phyloP scores from a whole-genome alignment of 2,329 filamentous ascomycete genomes.

The Neopestalotiopsis rosae region DNA sequence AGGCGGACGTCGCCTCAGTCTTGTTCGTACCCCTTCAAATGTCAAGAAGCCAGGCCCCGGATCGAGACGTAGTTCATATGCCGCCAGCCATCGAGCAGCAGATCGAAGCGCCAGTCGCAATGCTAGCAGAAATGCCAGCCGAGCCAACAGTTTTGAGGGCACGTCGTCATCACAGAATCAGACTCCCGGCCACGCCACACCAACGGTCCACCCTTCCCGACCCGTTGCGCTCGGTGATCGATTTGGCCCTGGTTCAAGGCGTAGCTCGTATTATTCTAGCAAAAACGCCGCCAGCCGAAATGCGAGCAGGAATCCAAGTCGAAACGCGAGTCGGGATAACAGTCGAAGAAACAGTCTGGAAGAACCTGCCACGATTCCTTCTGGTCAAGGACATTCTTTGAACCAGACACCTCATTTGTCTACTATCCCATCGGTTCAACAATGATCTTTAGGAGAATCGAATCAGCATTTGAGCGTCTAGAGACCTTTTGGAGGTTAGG shows the following conservation, averaged over 20 bases:
- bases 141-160: constrained; percentile 9
- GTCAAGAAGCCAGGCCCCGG: not conserved
- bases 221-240: constrained; percentile 13
- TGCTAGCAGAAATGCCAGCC: constrained; percentile 2
- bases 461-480: not conserved
- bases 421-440: constrained; percentile 19
- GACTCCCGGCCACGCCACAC: not conserved
- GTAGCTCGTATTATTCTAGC: constrained; percentile 22
- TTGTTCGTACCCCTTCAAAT: not conserved
- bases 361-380: not conserved
- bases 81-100: not conserved
- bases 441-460: not conserved
- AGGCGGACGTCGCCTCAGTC: constrained; percentile 20
- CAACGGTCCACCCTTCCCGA: not conserved
- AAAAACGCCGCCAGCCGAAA: constrained; percentile 19
- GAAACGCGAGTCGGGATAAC: constrained; percentile 14
- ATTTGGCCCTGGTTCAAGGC: constrained; percentile 19
- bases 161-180: not conserved
- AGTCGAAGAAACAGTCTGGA: constrained; percentile 19
- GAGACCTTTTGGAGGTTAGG: not conserved
- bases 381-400: not conserved
- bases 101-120: constrained; percentile 1
- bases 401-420: constrained; percentile 12
- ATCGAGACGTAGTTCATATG: constrained; percentile 2
- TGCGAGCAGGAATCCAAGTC: constrained; percentile 14